Evolutionary conservation across 2,329 filamentous ascomycete genomes (phyloP), one percentile per base, ranked within the genome.

Genomic region (Pyrenophora teres): DNA sequence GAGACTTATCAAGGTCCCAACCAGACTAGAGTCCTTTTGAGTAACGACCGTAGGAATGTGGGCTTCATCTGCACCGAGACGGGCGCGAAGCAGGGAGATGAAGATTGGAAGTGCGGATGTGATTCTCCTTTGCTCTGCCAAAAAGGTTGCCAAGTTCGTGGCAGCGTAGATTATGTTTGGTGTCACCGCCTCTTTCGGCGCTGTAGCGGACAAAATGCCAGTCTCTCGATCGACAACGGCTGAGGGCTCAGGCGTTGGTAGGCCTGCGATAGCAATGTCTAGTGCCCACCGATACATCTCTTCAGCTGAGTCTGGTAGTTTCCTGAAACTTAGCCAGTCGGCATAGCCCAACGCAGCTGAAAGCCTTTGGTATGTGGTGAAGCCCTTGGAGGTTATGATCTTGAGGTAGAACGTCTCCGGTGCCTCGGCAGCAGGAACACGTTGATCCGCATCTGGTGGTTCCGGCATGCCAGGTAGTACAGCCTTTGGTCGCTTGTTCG

Each of bases 331-430:
- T 33, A 96, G 80, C 83, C 89, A 97, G 47, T 90, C 87, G 2
- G 88, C 93, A 69, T 92, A 96, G 1, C 87, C 87, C 36, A 96
- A 77, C 3, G 90, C 88, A 3, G 92, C 92, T 51, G 93, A 87
- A 44, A 97, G 79, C 64, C 86, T 87, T 73, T 97, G 91, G 50
- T 85, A 81, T n/a, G 84, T 81, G 0, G 83, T 87, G 64, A 97
- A 90, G 1, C 93, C 93, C 47, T 83, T 82, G 0, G 90, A 93
- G 6, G 87, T 90, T 46, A 97, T 75, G 41, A 97, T 86, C 66
- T 89, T 89, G 74, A 89, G 82, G 69, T 97, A 97, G 66, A 86
- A 91, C 12, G 79, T 82, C 64, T 94, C 88, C 0, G 93, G 90
- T 0, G 83, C 71, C 6, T 69, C 68, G 54, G 85, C 92, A 2